Percentiles rank a stretch among this genome's conserved stretches.
Conservation (phyloP, 2,329 filamentous ascomycete genomes). For the Fusarium musae region DNA sequence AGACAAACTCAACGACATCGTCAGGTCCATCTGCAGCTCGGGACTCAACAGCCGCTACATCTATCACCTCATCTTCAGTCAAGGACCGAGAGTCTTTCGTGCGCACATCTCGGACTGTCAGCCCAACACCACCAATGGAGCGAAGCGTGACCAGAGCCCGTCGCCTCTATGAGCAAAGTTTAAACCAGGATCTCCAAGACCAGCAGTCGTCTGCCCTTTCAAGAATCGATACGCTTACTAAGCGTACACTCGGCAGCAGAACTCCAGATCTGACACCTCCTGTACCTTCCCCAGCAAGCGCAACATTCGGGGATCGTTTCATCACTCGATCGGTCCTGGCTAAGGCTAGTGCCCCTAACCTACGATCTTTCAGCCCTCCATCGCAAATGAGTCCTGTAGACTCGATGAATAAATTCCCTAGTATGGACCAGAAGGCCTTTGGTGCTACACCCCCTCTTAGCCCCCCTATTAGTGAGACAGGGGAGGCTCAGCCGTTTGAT, state of each 20-base stretch:
- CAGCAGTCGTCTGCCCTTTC: constrained; percentile 81
- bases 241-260: constrained; percentile 62
- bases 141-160: constrained; percentile 76
- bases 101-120: constrained; percentile 51
- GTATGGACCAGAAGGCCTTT: constrained; percentile 49
- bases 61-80: constrained; percentile 67
- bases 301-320: constrained; percentile 59
- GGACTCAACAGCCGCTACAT: constrained; percentile 89
- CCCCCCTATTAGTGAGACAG: constrained; percentile 74
- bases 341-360: constrained; percentile 75
- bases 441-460: constrained; percentile 55
- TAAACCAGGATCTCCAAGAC: constrained; percentile 82
- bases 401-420: constrained; percentile 50
- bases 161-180: constrained; percentile 83
- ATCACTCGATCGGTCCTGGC: constrained; percentile 58
- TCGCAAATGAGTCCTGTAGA: constrained; percentile 54
- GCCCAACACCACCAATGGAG: constrained; percentile 62
- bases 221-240: constrained; percentile 82
- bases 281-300: constrained; percentile 58
- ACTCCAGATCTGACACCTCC: constrained; percentile 61
- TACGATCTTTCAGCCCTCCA: constrained; percentile 67
- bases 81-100: constrained; percentile 62
- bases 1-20: constrained; percentile 88
- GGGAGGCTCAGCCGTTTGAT: constrained; percentile 76
- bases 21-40: constrained; percentile 73